These are phyloP conservation scores for Podosphaera leucotricha DNA, from an alignment of 2,329 filamentous ascomycete species.

Conservation along the genomic window DNA sequence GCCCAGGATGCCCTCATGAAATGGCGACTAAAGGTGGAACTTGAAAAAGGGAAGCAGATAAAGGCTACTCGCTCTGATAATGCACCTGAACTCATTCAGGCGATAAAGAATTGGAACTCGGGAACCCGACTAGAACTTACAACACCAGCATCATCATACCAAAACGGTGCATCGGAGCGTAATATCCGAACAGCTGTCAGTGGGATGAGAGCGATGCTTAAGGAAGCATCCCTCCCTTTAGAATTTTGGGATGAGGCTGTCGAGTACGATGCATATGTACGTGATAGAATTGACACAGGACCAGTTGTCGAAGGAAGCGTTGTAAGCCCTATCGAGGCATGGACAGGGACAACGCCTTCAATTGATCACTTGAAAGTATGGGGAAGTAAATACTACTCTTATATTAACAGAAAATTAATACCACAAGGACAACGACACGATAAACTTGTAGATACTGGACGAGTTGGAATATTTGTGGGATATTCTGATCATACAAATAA, in stretches of 20 bases:
- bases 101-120: neutral
- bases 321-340: neutral
- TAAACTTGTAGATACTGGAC: neutral
- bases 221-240: neutral
- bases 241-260: conserved; percentile 1
- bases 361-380: neutral
- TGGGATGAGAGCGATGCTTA: neutral
- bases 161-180: neutral
- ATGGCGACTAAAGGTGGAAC: too few relatives aligned
- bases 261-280: neutral
- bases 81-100: neutral
- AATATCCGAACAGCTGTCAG: neutral
- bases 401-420: too few relatives aligned
- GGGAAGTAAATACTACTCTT: too few relatives aligned
- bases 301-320: neutral
- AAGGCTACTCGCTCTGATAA: neutral
- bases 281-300: neutral
- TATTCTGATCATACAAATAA: neutral
- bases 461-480: neutral
- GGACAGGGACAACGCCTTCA: neutral
- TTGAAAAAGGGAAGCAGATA: neutral
- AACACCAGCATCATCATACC: neutral
- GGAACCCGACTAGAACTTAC: neutral
- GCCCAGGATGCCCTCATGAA: too few relatives aligned
- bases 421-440: neutral